Base-by-base conservation (phyloP, 306 rosid genomes). In the Senna siamea region DNA sequence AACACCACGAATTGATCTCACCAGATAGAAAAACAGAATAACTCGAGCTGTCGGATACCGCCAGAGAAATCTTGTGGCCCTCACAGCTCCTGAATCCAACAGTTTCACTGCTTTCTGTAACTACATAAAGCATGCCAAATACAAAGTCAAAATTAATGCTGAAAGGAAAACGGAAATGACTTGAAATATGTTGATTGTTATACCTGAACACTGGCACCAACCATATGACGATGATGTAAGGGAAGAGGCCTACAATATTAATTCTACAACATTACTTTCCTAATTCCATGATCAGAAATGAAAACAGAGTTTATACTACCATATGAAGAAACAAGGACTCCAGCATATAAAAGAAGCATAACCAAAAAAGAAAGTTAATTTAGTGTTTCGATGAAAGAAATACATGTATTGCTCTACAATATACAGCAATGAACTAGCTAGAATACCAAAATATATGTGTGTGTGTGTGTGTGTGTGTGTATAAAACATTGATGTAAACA, bases 41-140 rank as follows among this genome's bases (percentile, higher is more conserved):
- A 94, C 88, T 58, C 97, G 88, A 78, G 99, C 99, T 38, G 87
- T 87, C 8, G 99, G 99, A 85, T 94, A 88, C 57, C 88, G 95
- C 99, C 99, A 89, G 48, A 94, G 97, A 85, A 94, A 94, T 81
- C 97, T 87, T 5, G 99, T 92, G 64, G 99, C 99, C 86, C 99
- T 85, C 44, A 92, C 97, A 51, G 99, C 96, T 73, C 97, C 97
- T 38, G 97, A 79, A 72, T 94, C 99, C 70, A 94, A 73, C 40
- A 94, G 80, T 81, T 94, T 94, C 18, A 96, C 95, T 48, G 99
- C 99, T 70, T 88, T 92, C 69, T 92, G 96, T 80, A 88, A 84
- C 99, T 94, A 92, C 85, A 73, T 0, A 58, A 59, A 72, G 74
- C 74, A 78, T 77, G 76, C 38, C 63, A 54, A 71, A 79, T 57